Percentiles rank a stretch among this genome's conserved stretches.
Evolutionary conservation across 2,329 filamentous ascomycete species (phyloP).

Genomic region (Hypoxylon sp.): DNA sequence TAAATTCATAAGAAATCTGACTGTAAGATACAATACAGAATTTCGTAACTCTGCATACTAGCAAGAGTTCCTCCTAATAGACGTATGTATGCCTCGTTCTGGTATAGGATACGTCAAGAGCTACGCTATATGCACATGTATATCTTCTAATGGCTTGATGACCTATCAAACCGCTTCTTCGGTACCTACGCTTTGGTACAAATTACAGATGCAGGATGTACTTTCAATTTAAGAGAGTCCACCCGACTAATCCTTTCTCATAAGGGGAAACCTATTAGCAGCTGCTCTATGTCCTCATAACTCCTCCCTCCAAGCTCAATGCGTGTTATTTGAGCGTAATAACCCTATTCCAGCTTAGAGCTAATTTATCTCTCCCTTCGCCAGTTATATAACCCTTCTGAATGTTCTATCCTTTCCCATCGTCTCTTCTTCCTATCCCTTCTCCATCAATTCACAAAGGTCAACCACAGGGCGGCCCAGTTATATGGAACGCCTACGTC

Average conservation of each 20-base stretch:
- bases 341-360: neutral
- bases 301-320: neutral
- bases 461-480: neutral
- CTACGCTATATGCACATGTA: too few relatives aligned
- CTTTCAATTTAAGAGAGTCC: neutral
- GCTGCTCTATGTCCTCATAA: neutral
- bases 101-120: neutral
- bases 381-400: neutral
- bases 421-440: neutral
- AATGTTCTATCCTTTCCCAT: neutral
- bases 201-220: neutral
- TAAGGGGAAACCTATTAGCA: neutral
- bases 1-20: neutral
- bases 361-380: neutral
- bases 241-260: neutral
- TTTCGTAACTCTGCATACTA: neutral
- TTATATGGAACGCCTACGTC: neutral
- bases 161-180: too few relatives aligned
- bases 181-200: neutral
- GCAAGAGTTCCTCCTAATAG: neutral
- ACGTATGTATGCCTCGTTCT: neutral
- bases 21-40: neutral
- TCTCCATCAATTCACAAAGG: neutral
- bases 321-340: neutral
- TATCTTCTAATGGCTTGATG: too few relatives aligned